These are phyloP conservation scores for Aspergillus intermedius DNA, from an alignment of 2,329 filamentous ascomycete species.

Conservation along the genomic window DNA sequence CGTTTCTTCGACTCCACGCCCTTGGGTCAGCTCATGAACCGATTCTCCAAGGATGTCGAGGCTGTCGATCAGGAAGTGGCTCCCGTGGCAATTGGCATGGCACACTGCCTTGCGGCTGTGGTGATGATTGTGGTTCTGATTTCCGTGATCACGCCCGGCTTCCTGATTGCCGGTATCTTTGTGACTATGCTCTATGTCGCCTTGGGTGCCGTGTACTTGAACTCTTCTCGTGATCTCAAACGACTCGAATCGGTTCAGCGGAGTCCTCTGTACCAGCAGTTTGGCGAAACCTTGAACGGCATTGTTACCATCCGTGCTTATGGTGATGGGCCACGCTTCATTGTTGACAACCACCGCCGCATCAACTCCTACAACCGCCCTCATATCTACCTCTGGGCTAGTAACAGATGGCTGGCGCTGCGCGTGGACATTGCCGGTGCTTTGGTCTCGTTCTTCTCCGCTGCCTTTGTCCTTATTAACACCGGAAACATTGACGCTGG, in stretches of 20 bases:
- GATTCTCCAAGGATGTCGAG: slow-evolving; percentile 96
- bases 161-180: slow-evolving; percentile 78
- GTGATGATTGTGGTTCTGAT: slow-evolving; percentile 84
- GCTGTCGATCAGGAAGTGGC: slow-evolving; percentile 93
- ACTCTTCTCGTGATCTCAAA: slow-evolving; percentile 90
- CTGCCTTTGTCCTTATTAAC: slow-evolving; percentile 79
- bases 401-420: slow-evolving; percentile 93
- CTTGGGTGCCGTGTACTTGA: slow-evolving; percentile 81
- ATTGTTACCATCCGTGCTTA: slow-evolving; percentile 97
- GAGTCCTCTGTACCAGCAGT: slow-evolving; percentile 94
- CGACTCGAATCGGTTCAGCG: slow-evolving; percentile 88
- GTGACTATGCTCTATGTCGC: slow-evolving; percentile 77
- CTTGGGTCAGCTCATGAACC: slow-evolving; percentile 92
- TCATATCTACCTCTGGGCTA: slow-evolving; percentile 93
- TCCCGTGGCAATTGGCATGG: slow-evolving; percentile 72
- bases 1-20: slow-evolving; percentile 97
- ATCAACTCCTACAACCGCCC: slow-evolving; percentile 89
- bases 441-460: slow-evolving; percentile 86
- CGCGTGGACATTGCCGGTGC: slow-evolving; percentile 86
- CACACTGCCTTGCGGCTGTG: slow-evolving; percentile 62
- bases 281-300: slow-evolving; percentile 88
- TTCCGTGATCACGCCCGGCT: slow-evolving; percentile 79
- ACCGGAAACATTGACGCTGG: slow-evolving; percentile 81
- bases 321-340: slow-evolving; percentile 86
- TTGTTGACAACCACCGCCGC: slow-evolving; percentile 78